Evolutionary conservation across 164 flowering plant species (phyloP).

Genomic region (Liriodendron chinense): DNA sequence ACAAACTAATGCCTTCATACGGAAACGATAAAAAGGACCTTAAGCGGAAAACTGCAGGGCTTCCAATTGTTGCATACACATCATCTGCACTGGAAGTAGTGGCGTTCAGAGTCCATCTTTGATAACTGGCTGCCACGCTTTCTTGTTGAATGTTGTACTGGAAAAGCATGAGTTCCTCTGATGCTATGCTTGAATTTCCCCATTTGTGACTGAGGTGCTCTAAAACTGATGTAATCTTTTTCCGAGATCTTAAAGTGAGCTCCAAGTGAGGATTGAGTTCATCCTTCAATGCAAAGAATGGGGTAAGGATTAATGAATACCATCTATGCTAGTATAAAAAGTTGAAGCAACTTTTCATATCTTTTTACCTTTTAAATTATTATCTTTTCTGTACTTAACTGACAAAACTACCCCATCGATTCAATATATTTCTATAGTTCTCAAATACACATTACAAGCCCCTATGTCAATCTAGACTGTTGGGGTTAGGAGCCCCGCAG

Average conservation of each 20-base stretch:
- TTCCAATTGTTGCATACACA: conserved; percentile 66
- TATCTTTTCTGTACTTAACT: no score
- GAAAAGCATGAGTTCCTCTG: conserved; percentile 74
- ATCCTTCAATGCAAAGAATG: conserved; percentile 45
- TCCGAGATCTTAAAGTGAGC: conserved; percentile 83
- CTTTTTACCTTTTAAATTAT: not conserved
- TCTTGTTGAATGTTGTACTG: conserved; percentile 66
- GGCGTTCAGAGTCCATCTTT: conserved; percentile 69
- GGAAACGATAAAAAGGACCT: conserved; percentile 46
- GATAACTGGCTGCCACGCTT: conserved; percentile 37
- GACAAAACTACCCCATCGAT: not conserved
- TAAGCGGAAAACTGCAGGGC: conserved; percentile 78
- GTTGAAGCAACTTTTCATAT: not conserved
- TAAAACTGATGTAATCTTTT: conserved; percentile 88
- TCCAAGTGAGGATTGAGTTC: conserved; percentile 91
- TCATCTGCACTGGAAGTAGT: conserved; percentile 75
- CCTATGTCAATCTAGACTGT: not conserved
- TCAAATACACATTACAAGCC: not conserved
- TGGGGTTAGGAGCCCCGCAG: no score
- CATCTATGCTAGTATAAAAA: not conserved
- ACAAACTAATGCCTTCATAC: not conserved
- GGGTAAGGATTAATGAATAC: not conserved
- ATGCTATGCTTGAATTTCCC: conserved; percentile 72
- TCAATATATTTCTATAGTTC: not conserved
- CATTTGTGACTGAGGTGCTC: conserved; percentile 95